Conservation (phyloP, 345 rosid genomes). For the Turritis glabra region DNA sequence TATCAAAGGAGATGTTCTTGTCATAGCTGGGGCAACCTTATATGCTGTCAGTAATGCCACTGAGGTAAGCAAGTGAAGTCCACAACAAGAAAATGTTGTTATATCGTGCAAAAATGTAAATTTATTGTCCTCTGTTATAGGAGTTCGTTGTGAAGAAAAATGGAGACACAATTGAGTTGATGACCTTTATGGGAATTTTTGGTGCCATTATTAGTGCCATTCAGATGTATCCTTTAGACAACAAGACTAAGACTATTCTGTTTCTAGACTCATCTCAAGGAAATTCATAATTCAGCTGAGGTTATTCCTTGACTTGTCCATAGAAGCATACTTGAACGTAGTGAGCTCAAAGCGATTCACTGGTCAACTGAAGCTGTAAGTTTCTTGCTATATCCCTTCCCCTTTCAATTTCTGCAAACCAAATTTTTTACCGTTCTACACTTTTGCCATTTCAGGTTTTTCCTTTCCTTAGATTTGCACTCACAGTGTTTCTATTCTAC, state of each 20-base stretch:
- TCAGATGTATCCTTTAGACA: conserved; percentile 78
- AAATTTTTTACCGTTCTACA: not conserved
- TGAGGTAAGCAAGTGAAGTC: conserved; percentile 45
- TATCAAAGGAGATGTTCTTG: conserved; percentile 66
- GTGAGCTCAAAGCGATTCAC: conserved; percentile 67
- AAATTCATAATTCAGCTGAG: not conserved
- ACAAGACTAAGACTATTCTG: not conserved
- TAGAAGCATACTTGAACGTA: conserved; percentile 80
- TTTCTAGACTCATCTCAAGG: conserved; percentile 1
- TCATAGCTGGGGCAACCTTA: conserved; percentile 70
- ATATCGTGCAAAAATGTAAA: not conserved
- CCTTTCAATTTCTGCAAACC: not conserved
- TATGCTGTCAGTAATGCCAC: conserved; percentile 69
- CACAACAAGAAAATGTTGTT: not conserved
- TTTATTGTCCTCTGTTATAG: conserved; percentile 40
- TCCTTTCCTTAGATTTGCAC: conserved; percentile 60
- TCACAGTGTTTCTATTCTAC: conserved; percentile 78
- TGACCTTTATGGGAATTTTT: conserved; percentile 76
- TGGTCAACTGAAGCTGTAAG: conserved; percentile 90
- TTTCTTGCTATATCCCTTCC: conserved; percentile 6
- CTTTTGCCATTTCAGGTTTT: conserved; percentile 56
- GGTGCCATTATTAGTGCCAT: conserved; percentile 81
- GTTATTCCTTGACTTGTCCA: conserved; percentile 44
- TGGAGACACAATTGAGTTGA: conserved; percentile 75
- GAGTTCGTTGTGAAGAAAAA: conserved; percentile 74